A percentile compares a stretch with the other conserved stretches of the same genome.
These are phyloP conservation scores for Arthrobotrys iridis DNA, from an alignment of 2,329 filamentous ascomycete genomes.

Conservation along the genomic window DNA sequence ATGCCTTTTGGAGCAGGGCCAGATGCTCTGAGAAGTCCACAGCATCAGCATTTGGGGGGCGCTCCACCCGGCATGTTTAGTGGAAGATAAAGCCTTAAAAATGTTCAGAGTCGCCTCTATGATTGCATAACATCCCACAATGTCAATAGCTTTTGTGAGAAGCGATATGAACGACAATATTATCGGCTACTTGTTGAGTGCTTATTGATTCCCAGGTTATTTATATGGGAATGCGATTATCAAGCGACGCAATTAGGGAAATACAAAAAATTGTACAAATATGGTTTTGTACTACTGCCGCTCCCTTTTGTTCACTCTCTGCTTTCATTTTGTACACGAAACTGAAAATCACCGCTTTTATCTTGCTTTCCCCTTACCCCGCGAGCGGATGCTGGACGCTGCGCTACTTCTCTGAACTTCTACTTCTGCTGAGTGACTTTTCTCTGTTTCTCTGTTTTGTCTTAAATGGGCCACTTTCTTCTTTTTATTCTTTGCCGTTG, in stretches of 20 bases:
- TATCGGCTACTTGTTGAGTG: neutral
- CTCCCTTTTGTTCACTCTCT: neutral
- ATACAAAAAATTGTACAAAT: conserved; percentile 13
- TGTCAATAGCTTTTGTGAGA: neutral
- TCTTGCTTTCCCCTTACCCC: neutral
- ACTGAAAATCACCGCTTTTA: conserved; percentile 24
- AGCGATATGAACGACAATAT: neutral
- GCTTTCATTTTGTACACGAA: conserved; percentile 19
- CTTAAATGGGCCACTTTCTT: neutral
- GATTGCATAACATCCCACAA: neutral
- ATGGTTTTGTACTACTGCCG: conserved; percentile 6
- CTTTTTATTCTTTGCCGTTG: neutral
- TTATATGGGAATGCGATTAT: conserved; percentile 12
- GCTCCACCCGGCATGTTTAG: conserved; percentile 49
- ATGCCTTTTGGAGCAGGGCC: conserved; percentile 43
- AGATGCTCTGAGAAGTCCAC: conserved; percentile 46
- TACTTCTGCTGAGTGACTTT: neutral
- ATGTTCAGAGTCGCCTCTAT: neutral
- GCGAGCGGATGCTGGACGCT: conserved; percentile 1
- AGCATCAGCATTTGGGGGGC: conserved; percentile 45
- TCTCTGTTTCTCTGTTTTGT: neutral
- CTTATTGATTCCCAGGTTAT: conserved; percentile 20
- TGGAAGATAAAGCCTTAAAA: conserved; percentile 21
- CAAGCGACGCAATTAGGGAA: neutral
- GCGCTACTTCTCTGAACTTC: neutral